These are phyloP conservation scores for Effrenium voratum DNA, from an alignment of 73 alveolate species.

Conservation along the genomic window DNA sequence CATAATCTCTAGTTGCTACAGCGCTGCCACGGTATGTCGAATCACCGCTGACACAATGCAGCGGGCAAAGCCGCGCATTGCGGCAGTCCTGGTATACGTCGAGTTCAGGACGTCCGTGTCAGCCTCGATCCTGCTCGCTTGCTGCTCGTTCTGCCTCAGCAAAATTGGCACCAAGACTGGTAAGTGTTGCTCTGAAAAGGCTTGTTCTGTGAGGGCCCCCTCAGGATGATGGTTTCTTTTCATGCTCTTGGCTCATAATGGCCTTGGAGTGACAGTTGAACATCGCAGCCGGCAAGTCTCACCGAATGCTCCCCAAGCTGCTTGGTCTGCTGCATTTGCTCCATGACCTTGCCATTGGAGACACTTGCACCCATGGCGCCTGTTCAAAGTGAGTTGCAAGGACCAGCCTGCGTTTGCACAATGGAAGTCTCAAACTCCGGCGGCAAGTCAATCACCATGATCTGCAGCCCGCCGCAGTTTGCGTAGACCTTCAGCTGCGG, in stretches of 20 bases:
- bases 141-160: conserved; percentile 61
- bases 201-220: background rate
- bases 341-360: conserved; percentile 46
- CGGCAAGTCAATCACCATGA: conserved; percentile 80
- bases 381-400: background rate
- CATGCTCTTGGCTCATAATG: background rate
- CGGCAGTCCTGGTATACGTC: conserved; percentile 44
- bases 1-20: too few relatives aligned
- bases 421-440: conserved; percentile 72
- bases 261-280: background rate
- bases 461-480: conserved; percentile 68
- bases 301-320: background rate
- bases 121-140: conserved; percentile 49
- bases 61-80: background rate
- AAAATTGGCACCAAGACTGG: background rate
- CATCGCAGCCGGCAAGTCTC: background rate
- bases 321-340: conserved; percentile 84
- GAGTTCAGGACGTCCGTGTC: conserved; percentile 71
- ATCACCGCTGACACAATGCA: background rate
- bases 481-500: conserved; percentile 74
- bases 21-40: too few relatives aligned
- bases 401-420: conserved; percentile 57
- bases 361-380: background rate
- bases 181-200: background rate
- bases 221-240: background rate